Evolutionary conservation across 805 yeast genomes (phyloP).

Genomic region (Kazachstania kunashirensis): DNA sequence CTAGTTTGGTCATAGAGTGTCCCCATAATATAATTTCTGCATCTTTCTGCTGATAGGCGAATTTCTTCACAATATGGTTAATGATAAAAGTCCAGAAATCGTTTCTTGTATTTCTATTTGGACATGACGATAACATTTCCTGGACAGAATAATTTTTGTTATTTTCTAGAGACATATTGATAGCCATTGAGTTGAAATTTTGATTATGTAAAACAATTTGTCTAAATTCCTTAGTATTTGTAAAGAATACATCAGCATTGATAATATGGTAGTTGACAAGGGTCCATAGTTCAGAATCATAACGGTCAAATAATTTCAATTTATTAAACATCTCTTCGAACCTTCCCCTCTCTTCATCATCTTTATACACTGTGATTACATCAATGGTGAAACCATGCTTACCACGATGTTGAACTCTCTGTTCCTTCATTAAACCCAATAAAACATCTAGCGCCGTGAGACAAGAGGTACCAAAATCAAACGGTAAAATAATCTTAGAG

Average conservation of each 20-base stretch:
- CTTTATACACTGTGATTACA: constrained; percentile 33
- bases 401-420: constrained; percentile 50
- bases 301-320: constrained; percentile 6
- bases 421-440: constrained; percentile 52
- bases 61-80: constrained; percentile 36
- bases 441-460: constrained; percentile 60
- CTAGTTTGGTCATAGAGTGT: constrained; percentile 73
- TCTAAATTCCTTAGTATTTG: constrained; percentile 20
- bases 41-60: constrained; percentile 41
- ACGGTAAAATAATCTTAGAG: constrained; percentile 43
- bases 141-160: constrained; percentile 3
- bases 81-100: constrained; percentile 47
- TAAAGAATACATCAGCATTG: constrained; percentile 34
- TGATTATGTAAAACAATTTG: constrained; percentile 30
- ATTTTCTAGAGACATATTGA: background rate
- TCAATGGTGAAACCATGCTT: constrained; percentile 56
- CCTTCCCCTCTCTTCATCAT: constrained; percentile 11
- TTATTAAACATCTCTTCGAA: constrained; percentile 10
- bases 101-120: constrained; percentile 52
- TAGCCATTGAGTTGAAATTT: constrained; percentile 9
- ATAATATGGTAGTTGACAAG: constrained; percentile 35
- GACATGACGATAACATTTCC: constrained; percentile 17
- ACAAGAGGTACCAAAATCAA: constrained; percentile 57
- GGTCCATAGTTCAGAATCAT: constrained; percentile 16
- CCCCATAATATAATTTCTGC: constrained; percentile 47